Conservation (phyloP, 2,329 filamentous ascomycete species). For the Metarhizium guizhouense region DNA sequence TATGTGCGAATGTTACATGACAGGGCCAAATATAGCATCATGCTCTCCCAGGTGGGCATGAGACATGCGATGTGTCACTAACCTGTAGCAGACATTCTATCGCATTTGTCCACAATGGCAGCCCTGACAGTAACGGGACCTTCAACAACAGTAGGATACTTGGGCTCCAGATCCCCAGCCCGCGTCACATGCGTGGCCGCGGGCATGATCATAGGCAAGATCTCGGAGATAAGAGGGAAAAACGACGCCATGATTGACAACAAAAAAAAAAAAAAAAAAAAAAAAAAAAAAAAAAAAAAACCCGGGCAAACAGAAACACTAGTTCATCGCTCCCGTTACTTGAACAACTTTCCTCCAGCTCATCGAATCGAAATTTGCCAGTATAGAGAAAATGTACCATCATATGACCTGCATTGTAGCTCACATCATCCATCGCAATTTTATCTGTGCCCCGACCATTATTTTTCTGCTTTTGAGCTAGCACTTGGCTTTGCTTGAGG, state of each 20-base stretch:
- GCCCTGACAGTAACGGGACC: conserved; percentile 28
- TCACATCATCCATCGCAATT: too few species aligned
- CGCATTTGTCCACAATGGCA: conserved; percentile 55
- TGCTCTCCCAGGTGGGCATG: background rate
- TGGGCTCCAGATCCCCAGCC: conserved; percentile 36
- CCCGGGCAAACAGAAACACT: too few species aligned
- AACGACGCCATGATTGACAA: conserved; percentile 37
- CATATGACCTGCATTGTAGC: too few species aligned
- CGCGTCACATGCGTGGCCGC: conserved; percentile 46
- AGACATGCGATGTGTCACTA: conserved; percentile 18
- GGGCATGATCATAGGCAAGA: conserved; percentile 51
- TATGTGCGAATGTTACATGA: background rate
- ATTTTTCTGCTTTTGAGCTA: too few species aligned
- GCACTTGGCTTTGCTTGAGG: too few species aligned
- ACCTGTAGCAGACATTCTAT: conserved; percentile 59
- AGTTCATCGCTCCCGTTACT: too few species aligned
- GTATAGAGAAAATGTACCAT: too few species aligned
- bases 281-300: too few species aligned
- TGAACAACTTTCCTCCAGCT: too few species aligned
- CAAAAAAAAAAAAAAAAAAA: too few species aligned
- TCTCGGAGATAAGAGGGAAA: conserved; percentile 46
- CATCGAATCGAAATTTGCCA: too few species aligned
- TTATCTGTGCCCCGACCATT: too few species aligned
- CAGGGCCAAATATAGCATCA: background rate
- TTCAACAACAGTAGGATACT: conserved; percentile 20